phyloP scores from a whole-genome alignment of 164 flowering plant genomes.

The Akebia trifoliata region DNA sequence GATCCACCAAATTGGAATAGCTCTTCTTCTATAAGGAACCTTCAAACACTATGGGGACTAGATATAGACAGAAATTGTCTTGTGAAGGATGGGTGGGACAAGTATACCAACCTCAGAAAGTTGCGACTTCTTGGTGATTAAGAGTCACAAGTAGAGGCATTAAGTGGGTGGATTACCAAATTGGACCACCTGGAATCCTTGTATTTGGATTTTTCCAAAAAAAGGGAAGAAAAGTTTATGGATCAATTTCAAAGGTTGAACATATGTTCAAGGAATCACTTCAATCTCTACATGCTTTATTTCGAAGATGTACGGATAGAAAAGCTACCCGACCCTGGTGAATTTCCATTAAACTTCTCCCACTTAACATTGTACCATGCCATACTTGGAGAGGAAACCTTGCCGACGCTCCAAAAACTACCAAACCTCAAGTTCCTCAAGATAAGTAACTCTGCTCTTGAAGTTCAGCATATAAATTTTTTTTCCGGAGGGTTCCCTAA shows the following conservation, averaged over 20 bases:
- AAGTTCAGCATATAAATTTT: not conserved
- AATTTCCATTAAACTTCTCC: no score
- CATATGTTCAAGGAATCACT: no score
- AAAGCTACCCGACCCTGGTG: no score
- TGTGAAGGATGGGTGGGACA: not conserved
- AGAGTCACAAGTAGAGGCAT: not conserved
- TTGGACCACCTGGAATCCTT: not conserved
- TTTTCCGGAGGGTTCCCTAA: not conserved
- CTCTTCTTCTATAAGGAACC: not conserved
- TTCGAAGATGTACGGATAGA: no score
- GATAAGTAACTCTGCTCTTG: not conserved
- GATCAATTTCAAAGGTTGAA: no score
- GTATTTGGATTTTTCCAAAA: no score
- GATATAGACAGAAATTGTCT: not conserved
- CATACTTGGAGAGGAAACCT: no score
- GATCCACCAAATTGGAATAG: not conserved
- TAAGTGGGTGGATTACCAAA: not conserved
- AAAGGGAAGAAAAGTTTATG: no score
- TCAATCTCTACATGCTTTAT: no score
- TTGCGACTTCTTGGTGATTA: conserved; percentile 1
- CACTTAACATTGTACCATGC: no score
- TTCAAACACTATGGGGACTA: conserved; percentile 8
- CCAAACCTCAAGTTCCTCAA: not conserved
- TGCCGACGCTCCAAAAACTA: not conserved
- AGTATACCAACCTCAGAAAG: not conserved